Base-by-base conservation (phyloP, 495 filamentous ascomycete genomes). In the Darksidea phi region DNA sequence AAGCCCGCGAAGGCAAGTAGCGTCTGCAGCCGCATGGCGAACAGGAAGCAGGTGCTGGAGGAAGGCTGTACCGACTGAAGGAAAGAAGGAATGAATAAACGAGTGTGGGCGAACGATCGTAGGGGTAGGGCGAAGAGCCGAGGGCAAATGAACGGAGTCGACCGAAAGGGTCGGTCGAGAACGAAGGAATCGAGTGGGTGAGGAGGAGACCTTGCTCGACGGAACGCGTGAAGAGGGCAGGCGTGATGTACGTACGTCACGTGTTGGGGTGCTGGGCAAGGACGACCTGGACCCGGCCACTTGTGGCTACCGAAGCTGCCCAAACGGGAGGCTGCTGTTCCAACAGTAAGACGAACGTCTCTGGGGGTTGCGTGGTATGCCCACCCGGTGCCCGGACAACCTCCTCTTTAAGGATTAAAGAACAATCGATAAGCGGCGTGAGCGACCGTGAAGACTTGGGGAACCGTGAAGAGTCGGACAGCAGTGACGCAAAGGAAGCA, bases 1-100 rank as follows among this genome's bases (percentile, higher is more conserved):
- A 62, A 54, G 48, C 62, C 51, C 17, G 51, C 25, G 37, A 56
- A 46, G 48, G 48, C 58, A 21, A 66, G 47, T n/a, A 56, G 21
- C 0, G 36, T 34, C 1, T 51, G 26, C 18, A 50, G 34, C 51
- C 34, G 17, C 59, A 63, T 63, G 45, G 21, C 48, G 53, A 15
- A 15, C 43, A 41, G 21, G 45, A 25, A 36, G 13, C 23, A 42
- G 32, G 6, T 54, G 51, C 41, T 32, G 25, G 11, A n/a, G 18
- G 12, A 20, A 18, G 3, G 25, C 1, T 21, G 26, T 28, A 25
- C 17, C 28, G 28, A 32, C 3, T 32, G 28, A 10, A 10, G 28
- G 28, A 17, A 41, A 1, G 18, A 17, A 12, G 5, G 41, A 43
- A 43, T 13, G 41, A 43, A 43, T 43, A 13, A 43, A 43, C 41